Base-by-base conservation (phyloP, 768 basidiomycete species). In the Sarcodon sp. region DNA sequence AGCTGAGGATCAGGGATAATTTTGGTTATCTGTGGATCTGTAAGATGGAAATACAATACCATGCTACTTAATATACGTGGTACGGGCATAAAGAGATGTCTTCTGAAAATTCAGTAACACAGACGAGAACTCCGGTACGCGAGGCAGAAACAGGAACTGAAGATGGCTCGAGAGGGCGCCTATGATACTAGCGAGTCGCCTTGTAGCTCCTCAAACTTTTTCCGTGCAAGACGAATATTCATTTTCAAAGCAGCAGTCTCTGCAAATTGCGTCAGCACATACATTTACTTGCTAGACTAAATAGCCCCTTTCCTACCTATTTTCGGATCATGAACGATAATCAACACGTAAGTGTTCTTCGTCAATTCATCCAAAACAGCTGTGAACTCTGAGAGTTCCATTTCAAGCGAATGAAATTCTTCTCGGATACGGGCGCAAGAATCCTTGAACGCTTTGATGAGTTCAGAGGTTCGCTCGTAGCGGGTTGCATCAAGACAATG, bases 401-500 rank as follows among this genome's bases (percentile, higher is more conserved):
- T 81, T 65, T 92, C 87, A 31, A 93, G 71, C 5, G 84, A 79
- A 51, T 84, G 76, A 58, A 93, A 93, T 51, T 91, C 89, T 57
- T 87, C 83, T 15, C 83, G 78, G 33, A 88, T 72, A 39, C 82
- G 87, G 49, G 85, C 77, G 64, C 92, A 96, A 15, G 87, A 84
- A 55, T 89, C 80, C 58, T 94, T 91, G 71, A 98, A 97, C 3
- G 83, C 81, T 66, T 98, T 98, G 67, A 99, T 84, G 51, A 96
- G 77, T 64, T 97, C 92, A 8, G 85, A 87, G 15, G 87, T 88
- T 38, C 87, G 80, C 62, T 89, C 87, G 60, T 88, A 87, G 27
- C 87, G 79, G 50, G 79, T 84, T 5, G 81, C 66, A 48, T 80
- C 71, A 49, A 89, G 69, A 48, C 71, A 62, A 45, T 74, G 71